Evolutionary conservation across 306 rosid genomes (phyloP).

Genomic region (Crotalaria pallida): DNA sequence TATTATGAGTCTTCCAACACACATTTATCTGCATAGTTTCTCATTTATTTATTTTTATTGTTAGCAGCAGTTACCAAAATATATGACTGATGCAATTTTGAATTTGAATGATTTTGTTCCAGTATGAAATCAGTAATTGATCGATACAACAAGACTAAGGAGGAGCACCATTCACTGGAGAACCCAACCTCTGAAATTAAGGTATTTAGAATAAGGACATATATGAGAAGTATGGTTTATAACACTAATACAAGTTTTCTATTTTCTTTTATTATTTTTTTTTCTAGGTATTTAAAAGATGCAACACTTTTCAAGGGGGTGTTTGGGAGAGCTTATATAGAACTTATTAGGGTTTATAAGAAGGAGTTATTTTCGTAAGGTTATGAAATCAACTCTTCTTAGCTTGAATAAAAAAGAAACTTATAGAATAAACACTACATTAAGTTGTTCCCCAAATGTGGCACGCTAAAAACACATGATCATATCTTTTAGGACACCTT

Average conservation of each 20-base stretch:
- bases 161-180: constrained; percentile 48
- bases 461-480: too few species aligned
- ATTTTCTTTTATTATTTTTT: not conserved
- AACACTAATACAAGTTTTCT: not conserved
- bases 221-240: not conserved
- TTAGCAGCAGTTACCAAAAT: not conserved
- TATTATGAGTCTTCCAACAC: not conserved
- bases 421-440: too few species aligned
- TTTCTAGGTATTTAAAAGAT: not conserved
- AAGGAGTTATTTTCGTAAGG: too few species aligned
- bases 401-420: too few species aligned
- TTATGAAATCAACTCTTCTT: too few species aligned
- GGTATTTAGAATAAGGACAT: constrained; percentile 31
- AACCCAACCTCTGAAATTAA: constrained; percentile 55
- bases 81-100: constrained; percentile 25
- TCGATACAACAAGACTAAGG: constrained; percentile 57
- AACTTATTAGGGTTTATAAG: too few species aligned
- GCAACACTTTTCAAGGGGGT: not conserved
- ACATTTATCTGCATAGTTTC: not conserved
- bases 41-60: not conserved
- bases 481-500: not conserved
- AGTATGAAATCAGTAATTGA: constrained; percentile 65
- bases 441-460: too few species aligned
- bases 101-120: constrained; percentile 24
- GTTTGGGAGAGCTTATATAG: too few species aligned